Conservation (phyloP, 1,284 basidiomycete genomes). For the Rhodotorula glutinis region DNA sequence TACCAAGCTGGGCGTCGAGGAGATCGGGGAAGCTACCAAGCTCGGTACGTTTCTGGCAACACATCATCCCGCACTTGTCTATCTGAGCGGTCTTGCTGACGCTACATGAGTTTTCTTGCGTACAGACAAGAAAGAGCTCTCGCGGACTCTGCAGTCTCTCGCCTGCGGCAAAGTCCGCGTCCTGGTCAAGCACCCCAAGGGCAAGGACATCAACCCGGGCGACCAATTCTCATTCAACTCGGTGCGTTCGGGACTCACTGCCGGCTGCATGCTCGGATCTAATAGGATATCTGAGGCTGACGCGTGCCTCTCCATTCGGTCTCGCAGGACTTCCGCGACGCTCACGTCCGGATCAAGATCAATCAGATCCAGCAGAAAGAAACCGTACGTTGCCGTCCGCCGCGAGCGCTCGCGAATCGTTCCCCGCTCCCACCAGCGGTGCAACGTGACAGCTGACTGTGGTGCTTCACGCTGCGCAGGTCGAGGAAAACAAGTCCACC, state of each 20-base stretch:
- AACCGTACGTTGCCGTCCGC: slow-evolving; percentile 57
- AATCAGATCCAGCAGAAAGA: slow-evolving; percentile 95
- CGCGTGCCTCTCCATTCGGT: too few species aligned
- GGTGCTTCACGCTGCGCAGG: slow-evolving; percentile 51
- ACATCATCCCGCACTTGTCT: too few species aligned
- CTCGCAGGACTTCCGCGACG: slow-evolving; percentile 67
- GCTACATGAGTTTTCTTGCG: too few species aligned
- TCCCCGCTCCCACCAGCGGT: too few species aligned
- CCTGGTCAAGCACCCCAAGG: slow-evolving; percentile 71
- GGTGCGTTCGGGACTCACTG: slow-evolving; percentile 5
- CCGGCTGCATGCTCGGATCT: background rate
- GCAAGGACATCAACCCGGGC: slow-evolving; percentile 70
- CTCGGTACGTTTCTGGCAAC: slow-evolving; percentile 67
- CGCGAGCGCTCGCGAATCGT: background rate
- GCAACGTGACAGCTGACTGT: too few species aligned
- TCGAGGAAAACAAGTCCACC: slow-evolving; percentile 80
- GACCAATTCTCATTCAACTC: slow-evolving; percentile 80
- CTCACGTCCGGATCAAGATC: slow-evolving; percentile 78
- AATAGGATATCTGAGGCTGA: too few species aligned
- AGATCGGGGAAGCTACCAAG: slow-evolving; percentile 67
- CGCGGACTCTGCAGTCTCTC: slow-evolving; percentile 83
- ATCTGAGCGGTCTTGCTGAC: too few species aligned
- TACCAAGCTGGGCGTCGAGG: slow-evolving; percentile 60
- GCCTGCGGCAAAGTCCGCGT: slow-evolving; percentile 88
- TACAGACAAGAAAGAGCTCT: slow-evolving; percentile 69